Evolutionary conservation across 768 basidiomycete genomes (phyloP).

Genomic region (Russula vinacea): DNA sequence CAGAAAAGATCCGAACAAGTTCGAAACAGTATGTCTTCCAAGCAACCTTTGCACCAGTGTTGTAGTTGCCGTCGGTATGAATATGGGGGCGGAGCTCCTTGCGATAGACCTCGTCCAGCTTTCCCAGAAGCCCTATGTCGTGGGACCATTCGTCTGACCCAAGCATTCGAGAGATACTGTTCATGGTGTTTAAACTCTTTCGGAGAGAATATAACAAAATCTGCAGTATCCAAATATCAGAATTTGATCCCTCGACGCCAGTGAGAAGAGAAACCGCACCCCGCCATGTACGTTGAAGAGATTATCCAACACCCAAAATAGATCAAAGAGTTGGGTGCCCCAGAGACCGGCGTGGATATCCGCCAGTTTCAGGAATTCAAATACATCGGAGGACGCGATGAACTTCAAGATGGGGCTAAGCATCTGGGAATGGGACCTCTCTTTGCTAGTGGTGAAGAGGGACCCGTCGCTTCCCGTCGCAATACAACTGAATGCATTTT

Average conservation of each 20-base stretch:
- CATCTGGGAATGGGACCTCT: neutral
- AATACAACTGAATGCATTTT: neutral
- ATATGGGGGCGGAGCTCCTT: neutral
- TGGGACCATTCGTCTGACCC: conserved; percentile 2
- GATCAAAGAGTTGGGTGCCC: conserved; percentile 14
- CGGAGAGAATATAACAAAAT: conserved; percentile 18
- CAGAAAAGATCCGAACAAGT: conserved; percentile 7
- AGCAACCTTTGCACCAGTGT: neutral
- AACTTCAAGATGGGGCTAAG: conserved; percentile 11
- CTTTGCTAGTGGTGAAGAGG: neutral
- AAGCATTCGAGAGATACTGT: neutral
- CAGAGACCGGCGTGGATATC: conserved; percentile 5
- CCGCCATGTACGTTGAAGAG: conserved; percentile 24
- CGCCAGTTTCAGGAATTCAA: conserved; percentile 9
- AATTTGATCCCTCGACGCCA: neutral
- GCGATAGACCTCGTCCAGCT: conserved; percentile 12
- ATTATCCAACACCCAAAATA: conserved; percentile 21
- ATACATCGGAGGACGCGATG: conserved; percentile 3
- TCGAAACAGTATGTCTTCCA: conserved; percentile 20
- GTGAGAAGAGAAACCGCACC: neutral
- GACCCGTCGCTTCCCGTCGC: neutral
- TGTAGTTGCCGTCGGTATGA: neutral
- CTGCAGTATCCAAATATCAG: neutral
- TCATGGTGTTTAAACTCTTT: conserved; percentile 1
- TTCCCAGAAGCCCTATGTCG: neutral